phyloP scores from a whole-genome alignment of 306 rosid genomes.

The Rosa lucieae region DNA sequence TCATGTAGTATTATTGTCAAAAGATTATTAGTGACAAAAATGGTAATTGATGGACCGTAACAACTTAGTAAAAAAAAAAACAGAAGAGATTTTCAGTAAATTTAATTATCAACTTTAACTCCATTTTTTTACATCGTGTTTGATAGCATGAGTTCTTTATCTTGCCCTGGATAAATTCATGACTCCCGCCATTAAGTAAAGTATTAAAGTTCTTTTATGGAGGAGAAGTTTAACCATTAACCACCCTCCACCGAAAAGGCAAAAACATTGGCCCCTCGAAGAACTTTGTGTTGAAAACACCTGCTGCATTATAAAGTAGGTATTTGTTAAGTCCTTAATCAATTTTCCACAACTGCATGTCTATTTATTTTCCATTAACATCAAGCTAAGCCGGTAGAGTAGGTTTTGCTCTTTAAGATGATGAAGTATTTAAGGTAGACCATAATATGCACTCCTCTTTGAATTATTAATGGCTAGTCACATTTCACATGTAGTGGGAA shows the following conservation, averaged over 20 bases:
- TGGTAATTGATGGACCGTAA: too few species aligned
- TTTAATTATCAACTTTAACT: too few species aligned
- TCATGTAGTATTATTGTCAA: too few species aligned
- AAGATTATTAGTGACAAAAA: too few species aligned
- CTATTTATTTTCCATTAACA: constrained; percentile 7
- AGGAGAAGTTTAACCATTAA: not conserved
- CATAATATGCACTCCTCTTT: constrained; percentile 8
- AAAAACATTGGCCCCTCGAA: not conserved
- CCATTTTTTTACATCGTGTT: too few species aligned
- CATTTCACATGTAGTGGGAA: constrained; percentile 17
- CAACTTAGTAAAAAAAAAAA: too few species aligned
- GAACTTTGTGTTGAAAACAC: not conserved
- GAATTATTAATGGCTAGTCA: constrained; percentile 19
- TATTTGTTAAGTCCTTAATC: not conserved
- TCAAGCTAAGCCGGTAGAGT: constrained; percentile 31
- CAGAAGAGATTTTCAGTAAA: too few species aligned
- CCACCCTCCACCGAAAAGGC: not conserved
- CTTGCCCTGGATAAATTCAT: not conserved
- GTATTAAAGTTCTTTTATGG: not conserved
- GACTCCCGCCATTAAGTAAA: not conserved
- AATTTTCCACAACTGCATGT: not conserved
- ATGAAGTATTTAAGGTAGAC: constrained; percentile 23
- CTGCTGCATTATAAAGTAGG: not conserved
- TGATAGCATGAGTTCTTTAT: not conserved
- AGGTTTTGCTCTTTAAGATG: constrained; percentile 25